Conservation (phyloP, 768 basidiomycete species). For the Cystobasidium onofrii region DNA sequence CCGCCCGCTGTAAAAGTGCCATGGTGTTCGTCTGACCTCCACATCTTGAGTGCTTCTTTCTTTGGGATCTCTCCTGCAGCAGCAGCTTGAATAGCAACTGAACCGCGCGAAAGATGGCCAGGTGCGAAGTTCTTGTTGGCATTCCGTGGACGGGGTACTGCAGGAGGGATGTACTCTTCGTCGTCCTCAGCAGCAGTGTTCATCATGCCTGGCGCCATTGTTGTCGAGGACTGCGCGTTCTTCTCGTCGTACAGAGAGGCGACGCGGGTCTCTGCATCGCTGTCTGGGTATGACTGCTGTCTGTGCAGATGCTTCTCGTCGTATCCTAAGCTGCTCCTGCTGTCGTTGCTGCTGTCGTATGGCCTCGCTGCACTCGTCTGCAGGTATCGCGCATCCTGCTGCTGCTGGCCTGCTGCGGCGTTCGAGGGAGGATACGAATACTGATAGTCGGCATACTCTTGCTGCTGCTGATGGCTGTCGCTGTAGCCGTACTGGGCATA, state of each 20-base stretch:
- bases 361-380: background rate
- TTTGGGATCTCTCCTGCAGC: conserved; percentile 43
- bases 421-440: background rate
- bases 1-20: conserved; percentile 39
- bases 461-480: background rate
- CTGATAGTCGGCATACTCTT: background rate
- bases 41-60: conserved; percentile 43
- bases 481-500: background rate
- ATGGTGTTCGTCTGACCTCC: conserved; percentile 41
- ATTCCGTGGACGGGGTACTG: conserved; percentile 8
- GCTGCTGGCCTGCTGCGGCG: background rate
- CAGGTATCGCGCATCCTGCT: background rate
- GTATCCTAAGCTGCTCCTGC: background rate
- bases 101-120: conserved; percentile 25
- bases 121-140: background rate
- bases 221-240: background rate
- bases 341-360: background rate
- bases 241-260: background rate
- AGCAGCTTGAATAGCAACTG: conserved; percentile 37
- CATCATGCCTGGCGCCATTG: too few species aligned
- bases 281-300: background rate
- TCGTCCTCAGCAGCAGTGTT: background rate
- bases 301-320: background rate
- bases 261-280: background rate
- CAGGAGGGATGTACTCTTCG: conserved; percentile 6